phyloP scores from a whole-genome alignment of 345 rosid genomes.

The Reutealis trisperma region DNA sequence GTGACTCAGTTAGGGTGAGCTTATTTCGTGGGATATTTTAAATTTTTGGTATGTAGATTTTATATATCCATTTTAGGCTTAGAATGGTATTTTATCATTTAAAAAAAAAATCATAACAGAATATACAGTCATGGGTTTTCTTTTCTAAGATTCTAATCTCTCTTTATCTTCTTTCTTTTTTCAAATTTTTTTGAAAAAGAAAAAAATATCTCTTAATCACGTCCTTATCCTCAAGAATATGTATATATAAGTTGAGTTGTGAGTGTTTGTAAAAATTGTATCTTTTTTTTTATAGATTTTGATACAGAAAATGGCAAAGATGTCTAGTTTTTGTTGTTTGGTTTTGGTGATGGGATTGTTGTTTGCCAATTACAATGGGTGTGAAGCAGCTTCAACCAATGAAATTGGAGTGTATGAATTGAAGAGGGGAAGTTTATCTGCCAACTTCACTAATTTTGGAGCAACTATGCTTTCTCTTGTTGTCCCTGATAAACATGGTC shows the following conservation, averaged over 20 bases:
- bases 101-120: too few relatives aligned
- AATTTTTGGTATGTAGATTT: too few relatives aligned
- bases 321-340: not conserved
- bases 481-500: constrained; percentile 61
- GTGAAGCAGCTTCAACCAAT: constrained; percentile 10
- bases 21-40: too few relatives aligned
- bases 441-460: constrained; percentile 60
- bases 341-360: constrained; percentile 12
- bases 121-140: too few relatives aligned
- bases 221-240: too few relatives aligned
- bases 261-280: not conserved
- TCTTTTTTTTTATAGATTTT: not conserved
- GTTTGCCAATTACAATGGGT: constrained; percentile 6
- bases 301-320: constrained; percentile 1
- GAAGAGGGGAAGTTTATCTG: constrained; percentile 41
- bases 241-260: not conserved
- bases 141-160: too few relatives aligned
- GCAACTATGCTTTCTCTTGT: constrained; percentile 60
- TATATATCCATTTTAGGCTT: too few relatives aligned
- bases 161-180: not conserved
- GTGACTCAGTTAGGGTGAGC: too few relatives aligned
- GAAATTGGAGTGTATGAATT: constrained; percentile 38
- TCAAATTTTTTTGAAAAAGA: not conserved
- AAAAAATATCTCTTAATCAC: too few relatives aligned
- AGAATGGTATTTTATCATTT: too few relatives aligned